Conservation (phyloP, 2,329 filamentous ascomycete genomes). For the Penicillium crustosum region DNA sequence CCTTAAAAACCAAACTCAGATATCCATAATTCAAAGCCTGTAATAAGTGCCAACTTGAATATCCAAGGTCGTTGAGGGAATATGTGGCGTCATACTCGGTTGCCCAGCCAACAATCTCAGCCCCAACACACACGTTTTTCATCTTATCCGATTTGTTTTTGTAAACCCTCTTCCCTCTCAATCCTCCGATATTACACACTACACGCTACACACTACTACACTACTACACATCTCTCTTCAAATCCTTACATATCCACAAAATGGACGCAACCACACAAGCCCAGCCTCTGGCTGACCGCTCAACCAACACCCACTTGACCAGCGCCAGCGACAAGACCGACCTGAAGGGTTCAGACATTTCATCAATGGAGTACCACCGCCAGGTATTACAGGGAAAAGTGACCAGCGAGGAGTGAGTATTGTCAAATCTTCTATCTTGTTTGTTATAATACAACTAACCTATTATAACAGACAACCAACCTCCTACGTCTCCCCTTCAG, state of each 20-base stretch:
- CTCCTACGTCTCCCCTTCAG: slow-evolving; percentile 50
- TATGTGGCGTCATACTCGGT: slow-evolving; percentile 22
- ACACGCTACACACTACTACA: background rate
- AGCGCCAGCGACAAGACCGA: slow-evolving; percentile 31
- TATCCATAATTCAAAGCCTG: background rate
- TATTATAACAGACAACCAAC: slow-evolving; percentile 24
- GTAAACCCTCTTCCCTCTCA: slow-evolving; percentile 1
- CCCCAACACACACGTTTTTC: slow-evolving; percentile 22
- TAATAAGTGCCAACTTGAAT: slow-evolving; percentile 2
- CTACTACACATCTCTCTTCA: background rate
- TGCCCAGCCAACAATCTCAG: slow-evolving; percentile 42
- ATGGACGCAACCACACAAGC: slow-evolving; percentile 37
- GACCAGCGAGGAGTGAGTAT: slow-evolving; percentile 40
- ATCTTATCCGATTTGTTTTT: slow-evolving; percentile 23
- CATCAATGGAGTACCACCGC: slow-evolving; percentile 47
- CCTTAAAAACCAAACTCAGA: background rate
- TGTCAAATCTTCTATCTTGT: background rate
- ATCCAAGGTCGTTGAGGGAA: background rate
- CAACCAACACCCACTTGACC: slow-evolving; percentile 44
- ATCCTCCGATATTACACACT: slow-evolving; percentile 2
- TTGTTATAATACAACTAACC: slow-evolving; percentile 22
- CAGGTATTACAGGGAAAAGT: slow-evolving; percentile 45
- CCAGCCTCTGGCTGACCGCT: slow-evolving; percentile 41
- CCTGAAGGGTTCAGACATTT: slow-evolving; percentile 34
- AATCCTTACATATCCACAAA: slow-evolving; percentile 2